Evolutionary conservation across 116 monocot species (phyloP).

Genomic region (Phalaenopsis hybrid): DNA sequence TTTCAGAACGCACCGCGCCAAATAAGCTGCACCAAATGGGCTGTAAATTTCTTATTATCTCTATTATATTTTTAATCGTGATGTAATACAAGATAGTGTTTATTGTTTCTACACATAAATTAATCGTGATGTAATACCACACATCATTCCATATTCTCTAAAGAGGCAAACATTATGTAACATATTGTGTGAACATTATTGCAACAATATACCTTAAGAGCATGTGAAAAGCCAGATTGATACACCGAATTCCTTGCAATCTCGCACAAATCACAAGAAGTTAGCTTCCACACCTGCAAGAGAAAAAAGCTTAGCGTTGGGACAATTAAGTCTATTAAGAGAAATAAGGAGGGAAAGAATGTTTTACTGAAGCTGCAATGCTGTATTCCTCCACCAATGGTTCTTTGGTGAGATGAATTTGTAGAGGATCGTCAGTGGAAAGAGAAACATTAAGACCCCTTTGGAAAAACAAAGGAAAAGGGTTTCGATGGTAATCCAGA

Average conservation of each 20-base stretch:
- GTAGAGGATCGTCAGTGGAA: slow-evolving; percentile 94
- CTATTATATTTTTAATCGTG: no score
- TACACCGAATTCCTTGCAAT: slow-evolving; percentile 95
- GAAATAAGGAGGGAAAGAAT: slow-evolving; percentile 9
- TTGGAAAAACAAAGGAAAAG: slow-evolving; percentile 77
- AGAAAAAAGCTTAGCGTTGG: slow-evolving; percentile 7
- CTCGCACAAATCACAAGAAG: slow-evolving; percentile 93
- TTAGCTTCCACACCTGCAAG: slow-evolving; percentile 88
- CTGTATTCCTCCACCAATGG: slow-evolving; percentile 99
- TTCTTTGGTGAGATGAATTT: slow-evolving; percentile 98
- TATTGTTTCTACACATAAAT: no score
- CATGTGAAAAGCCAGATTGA: slow-evolving; percentile 98
- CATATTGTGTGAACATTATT: neutral
- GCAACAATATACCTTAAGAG: slow-evolving; percentile 55
- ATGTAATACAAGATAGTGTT: no score
- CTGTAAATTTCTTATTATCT: no score
- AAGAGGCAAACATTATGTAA: neutral
- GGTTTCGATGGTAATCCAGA: slow-evolving; percentile 95
- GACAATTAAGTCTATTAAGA: neutral
- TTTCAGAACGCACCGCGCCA: no score
- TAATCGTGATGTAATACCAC: neutral
- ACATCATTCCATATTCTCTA: neutral
- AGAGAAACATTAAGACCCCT: slow-evolving; percentile 97
- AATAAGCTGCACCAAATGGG: no score
- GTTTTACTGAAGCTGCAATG: slow-evolving; percentile 90